Percentiles rank a stretch among this genome's conserved stretches.
Conservation (phyloP, 2,329 filamentous ascomycete genomes). For the Fonsecaea monophora region DNA sequence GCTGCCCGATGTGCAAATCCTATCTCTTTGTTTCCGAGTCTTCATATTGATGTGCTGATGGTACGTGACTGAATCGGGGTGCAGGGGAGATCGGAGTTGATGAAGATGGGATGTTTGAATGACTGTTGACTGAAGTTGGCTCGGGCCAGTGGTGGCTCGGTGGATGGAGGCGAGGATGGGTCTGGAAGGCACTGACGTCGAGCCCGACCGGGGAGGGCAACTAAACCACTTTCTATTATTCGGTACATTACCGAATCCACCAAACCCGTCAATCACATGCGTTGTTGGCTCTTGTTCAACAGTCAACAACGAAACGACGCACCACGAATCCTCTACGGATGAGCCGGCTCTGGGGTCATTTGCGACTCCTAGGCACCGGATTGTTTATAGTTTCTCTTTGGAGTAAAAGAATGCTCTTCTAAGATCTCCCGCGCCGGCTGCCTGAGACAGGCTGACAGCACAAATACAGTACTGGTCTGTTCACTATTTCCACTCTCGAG, state of each 20-base stretch:
- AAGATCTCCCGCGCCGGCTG: background rate
- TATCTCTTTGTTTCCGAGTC: conserved; percentile 27
- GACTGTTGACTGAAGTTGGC: conserved; percentile 17
- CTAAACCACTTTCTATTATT: background rate
- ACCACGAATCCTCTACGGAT: conserved; percentile 26
- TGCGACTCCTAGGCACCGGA: background rate
- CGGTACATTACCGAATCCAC: background rate
- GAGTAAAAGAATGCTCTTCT: conserved; percentile 3
- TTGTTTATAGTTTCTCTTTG: conserved; percentile 9
- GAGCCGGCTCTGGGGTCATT: conserved; percentile 22
- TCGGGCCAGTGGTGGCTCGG: background rate
- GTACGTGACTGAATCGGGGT: background rate
- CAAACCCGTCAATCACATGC: conserved; percentile 29
- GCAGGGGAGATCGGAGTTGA: conserved; percentile 21
- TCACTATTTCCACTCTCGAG: background rate
- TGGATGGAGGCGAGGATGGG: background rate
- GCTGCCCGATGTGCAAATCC: conserved; percentile 62
- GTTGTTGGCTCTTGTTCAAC: conserved; percentile 7
- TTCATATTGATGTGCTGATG: conserved; percentile 31
- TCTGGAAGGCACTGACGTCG: conserved; percentile 20
- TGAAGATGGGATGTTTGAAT: conserved; percentile 5
- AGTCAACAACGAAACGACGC: conserved; percentile 20
- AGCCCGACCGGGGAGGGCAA: conserved; percentile 16
- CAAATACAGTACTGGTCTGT: conserved; percentile 6
- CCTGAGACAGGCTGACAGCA: conserved; percentile 10